A percentile compares a stretch with the other conserved stretches of the same genome.
phyloP scores from a whole-genome alignment of 1,284 basidiomycete species.

The Ceratobasidium sp. region DNA sequence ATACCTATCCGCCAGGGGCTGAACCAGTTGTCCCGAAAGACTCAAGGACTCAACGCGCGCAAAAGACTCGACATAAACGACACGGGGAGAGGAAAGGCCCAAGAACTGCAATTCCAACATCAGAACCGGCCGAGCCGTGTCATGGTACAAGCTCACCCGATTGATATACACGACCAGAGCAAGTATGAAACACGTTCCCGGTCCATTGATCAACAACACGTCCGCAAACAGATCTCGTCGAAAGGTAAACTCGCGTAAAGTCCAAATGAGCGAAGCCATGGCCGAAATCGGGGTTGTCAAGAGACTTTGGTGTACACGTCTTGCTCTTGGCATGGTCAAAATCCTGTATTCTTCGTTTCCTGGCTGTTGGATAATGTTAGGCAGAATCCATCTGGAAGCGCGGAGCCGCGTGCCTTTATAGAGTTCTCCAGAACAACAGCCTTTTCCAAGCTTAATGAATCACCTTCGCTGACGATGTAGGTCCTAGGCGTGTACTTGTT shows the following conservation, averaged over 20 bases:
- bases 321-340: constrained; percentile 82
- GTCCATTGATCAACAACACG: constrained; percentile 90
- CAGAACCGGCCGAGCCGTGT: not conserved
- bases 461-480: constrained; percentile 87
- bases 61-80: constrained; percentile 95
- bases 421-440: constrained; percentile 68
- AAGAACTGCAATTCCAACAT: constrained; percentile 67
- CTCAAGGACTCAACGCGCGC: constrained; percentile 86
- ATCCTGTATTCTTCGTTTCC: constrained; percentile 50
- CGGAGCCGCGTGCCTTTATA: constrained; percentile 45
- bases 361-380: constrained; percentile 9
- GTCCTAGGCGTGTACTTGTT: constrained; percentile 75
- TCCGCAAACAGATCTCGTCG: constrained; percentile 64
- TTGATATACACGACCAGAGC: constrained; percentile 76
- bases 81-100: constrained; percentile 71
- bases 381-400: too few species aligned
- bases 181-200: constrained; percentile 90
- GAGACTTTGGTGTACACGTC: constrained; percentile 81
- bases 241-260: constrained; percentile 63
- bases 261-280: constrained; percentile 65
- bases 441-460: constrained; percentile 78
- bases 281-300: constrained; percentile 72
- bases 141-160: constrained; percentile 64
- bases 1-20: constrained; percentile 81
- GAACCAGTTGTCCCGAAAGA: constrained; percentile 83